A percentile compares a stretch with the other conserved stretches of the same genome.
phyloP scores from a whole-genome alignment of 768 basidiomycete genomes.

The Auriscalpium microsporum region DNA sequence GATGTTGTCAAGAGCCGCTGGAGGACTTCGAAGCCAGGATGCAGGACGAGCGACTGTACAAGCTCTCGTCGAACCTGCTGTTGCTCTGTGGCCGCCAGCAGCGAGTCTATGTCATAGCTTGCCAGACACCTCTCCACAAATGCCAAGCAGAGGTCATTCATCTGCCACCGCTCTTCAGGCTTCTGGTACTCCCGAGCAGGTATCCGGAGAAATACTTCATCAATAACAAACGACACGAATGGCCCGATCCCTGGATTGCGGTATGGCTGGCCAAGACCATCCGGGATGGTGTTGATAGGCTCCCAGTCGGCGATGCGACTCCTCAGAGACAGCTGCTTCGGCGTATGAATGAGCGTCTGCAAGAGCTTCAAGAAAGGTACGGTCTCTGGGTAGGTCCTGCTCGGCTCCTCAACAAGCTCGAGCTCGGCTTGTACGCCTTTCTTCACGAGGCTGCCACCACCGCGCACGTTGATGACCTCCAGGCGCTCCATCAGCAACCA shows the following conservation, averaged over 20 bases:
- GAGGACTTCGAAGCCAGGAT: conserved; percentile 86
- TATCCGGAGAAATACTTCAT: conserved; percentile 79
- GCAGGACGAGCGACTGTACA: conserved; percentile 49
- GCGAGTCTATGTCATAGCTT: conserved; percentile 69
- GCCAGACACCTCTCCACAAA: conserved; percentile 82
- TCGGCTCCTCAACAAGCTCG: conserved; percentile 76
- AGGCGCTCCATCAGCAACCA: conserved; percentile 81
- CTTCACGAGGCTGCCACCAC: conserved; percentile 40
- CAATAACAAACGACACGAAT: conserved; percentile 79
- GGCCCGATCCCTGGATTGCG: conserved; percentile 74
- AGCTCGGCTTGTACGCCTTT: conserved; percentile 83
- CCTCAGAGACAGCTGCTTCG: conserved; percentile 58
- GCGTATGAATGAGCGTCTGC: conserved; percentile 73
- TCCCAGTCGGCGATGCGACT: conserved; percentile 52
- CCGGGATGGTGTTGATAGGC: conserved; percentile 67
- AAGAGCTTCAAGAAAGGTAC: conserved; percentile 82
- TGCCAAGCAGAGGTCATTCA: conserved; percentile 75
- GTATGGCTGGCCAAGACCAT: conserved; percentile 71
- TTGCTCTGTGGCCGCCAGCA: conserved; percentile 54
- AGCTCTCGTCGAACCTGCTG: conserved; percentile 40
- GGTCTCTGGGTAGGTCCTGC: conserved; percentile 79
- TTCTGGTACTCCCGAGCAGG: conserved; percentile 65
- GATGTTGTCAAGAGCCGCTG: conserved; percentile 68
- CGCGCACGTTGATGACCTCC: conserved; percentile 75
- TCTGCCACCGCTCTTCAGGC: conserved; percentile 75